Percentiles rank a stretch among this genome's conserved stretches.
These are phyloP conservation scores for Aureobasidium sp. DNA, from an alignment of 2,329 filamentous ascomycete species.

Conservation along the genomic window DNA sequence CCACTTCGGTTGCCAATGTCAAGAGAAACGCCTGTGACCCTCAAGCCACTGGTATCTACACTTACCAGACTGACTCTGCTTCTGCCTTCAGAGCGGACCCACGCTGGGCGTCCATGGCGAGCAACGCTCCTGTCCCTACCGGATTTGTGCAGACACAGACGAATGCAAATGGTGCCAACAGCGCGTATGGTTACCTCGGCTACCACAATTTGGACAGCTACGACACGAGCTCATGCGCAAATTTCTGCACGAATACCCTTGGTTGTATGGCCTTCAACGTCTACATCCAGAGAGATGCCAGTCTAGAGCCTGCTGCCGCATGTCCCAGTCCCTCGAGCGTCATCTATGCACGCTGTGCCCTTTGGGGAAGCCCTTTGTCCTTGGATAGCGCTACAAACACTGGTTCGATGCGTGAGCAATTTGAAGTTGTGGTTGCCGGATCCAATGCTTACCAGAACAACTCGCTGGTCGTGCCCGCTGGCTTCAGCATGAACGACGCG, in stretches of 20 bases:
- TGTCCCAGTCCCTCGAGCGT: slow-evolving; percentile 13
- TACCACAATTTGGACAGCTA: slow-evolving; percentile 10
- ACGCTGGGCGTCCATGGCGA: slow-evolving; percentile 14
- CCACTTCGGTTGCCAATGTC: slow-evolving; percentile 11
- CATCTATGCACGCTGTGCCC: slow-evolving; percentile 20
- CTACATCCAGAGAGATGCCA: slow-evolving; percentile 14
- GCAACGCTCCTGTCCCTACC: slow-evolving; percentile 9
- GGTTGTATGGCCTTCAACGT: slow-evolving; percentile 13
- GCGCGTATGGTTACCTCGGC: slow-evolving; percentile 14
- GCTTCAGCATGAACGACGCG: slow-evolving; percentile 22
- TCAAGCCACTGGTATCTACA: background rate
- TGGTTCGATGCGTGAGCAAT: slow-evolving; percentile 24
- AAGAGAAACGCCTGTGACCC: slow-evolving; percentile 7
- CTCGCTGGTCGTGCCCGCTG: slow-evolving; percentile 19
- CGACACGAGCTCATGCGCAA: background rate
- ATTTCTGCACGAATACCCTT: background rate
- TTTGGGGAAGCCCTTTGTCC: slow-evolving; percentile 25
- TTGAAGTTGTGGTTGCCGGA: slow-evolving; percentile 34
- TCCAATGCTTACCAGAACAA: slow-evolving; percentile 30
- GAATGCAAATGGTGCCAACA: slow-evolving; percentile 14
- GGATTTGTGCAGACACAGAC: slow-evolving; percentile 14
- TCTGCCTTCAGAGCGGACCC: slow-evolving; percentile 11
- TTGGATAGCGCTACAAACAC: slow-evolving; percentile 24
- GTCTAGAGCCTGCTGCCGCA: slow-evolving; percentile 10
- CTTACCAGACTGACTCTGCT: slow-evolving; percentile 16